Evolutionary conservation across 2,329 filamentous ascomycete species (phyloP), one percentile per base, ranked within the genome.

Genomic region (Aspergillus pseudonomiae): DNA sequence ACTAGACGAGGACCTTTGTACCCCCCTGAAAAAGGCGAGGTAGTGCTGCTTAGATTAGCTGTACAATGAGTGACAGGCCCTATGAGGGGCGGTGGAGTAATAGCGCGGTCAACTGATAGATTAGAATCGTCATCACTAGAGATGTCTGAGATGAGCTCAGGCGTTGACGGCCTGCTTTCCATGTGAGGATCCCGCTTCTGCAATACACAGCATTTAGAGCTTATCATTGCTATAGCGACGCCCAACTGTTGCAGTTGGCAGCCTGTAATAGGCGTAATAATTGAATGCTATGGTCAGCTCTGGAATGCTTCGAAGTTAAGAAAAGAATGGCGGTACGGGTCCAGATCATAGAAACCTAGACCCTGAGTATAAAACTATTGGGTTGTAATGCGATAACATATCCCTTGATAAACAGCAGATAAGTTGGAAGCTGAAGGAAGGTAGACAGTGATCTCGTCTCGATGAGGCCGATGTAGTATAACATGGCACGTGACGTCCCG

Each of bases 121-220:
- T 41, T 56, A 3, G 56, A 60, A 32, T 64, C 58, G n/a, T 61
- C 60, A 43, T 61, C 58, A 32, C 50, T 59, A 32, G 61, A 65
- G 54, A 57, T 64, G 60, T 59, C 62, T 63, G 59, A 36, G 24
- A 46, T 46, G 45, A 61, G 54, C 19, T 53, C 58, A 59, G 61
- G 55, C 16, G 56, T 43, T 30, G 60, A 62, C 16, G 67, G 66
- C 43, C 48, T 34, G 21, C 28, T 21, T 34, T 30, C 43, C 26
- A 32, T 16, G 5, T 26, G 55, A 11, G 43, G 50, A 16, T 16
- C 30, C 26, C 58, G 59, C 65, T 71, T 66, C 65, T 73, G 69
- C 24, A 69, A 69, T 60, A 71, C 73, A 59, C 68, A 70, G 68
- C 63, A 70, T n/a, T 46, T 26, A 24, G 55, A 24, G 36, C 16